These are phyloP conservation scores for Madurella fahalii DNA, from an alignment of 2,329 filamentous ascomycete genomes.

Conservation along the genomic window DNA sequence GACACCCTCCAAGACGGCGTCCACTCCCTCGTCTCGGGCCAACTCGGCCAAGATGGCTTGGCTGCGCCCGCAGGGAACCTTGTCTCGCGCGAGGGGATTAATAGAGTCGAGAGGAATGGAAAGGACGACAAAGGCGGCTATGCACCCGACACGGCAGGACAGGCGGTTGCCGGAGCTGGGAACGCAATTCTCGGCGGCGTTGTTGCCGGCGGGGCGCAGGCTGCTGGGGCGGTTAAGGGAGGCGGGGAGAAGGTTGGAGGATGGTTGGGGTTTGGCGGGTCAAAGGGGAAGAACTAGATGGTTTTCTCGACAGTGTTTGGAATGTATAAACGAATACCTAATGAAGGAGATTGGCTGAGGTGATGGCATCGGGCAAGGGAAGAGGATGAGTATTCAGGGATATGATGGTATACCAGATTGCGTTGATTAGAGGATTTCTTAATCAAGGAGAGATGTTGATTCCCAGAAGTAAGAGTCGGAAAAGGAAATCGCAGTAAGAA, in stretches of 20 bases:
- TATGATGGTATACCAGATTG: too few relatives aligned
- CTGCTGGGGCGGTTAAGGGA: neutral
- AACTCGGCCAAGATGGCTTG: slow-evolving; percentile 65
- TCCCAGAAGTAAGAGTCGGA: too few relatives aligned
- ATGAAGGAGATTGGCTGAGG: too few relatives aligned
- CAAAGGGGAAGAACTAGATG: neutral
- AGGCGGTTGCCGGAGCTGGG: slow-evolving; percentile 6
- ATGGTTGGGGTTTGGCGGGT: slow-evolving; percentile 5
- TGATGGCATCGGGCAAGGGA: too few relatives aligned
- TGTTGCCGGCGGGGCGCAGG: neutral
- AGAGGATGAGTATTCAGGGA: too few relatives aligned
- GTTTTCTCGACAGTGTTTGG: neutral
- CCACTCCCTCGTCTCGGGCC: slow-evolving; percentile 57
- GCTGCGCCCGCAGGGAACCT: slow-evolving; percentile 61
- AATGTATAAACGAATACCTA: neutral
- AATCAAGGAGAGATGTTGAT: too few relatives aligned
- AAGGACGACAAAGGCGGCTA: slow-evolving; percentile 58
- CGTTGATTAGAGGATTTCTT: too few relatives aligned
- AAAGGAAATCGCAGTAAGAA: too few relatives aligned
- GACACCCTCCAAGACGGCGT: slow-evolving; percentile 66
- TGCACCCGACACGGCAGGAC: slow-evolving; percentile 18
- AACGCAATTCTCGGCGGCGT: neutral
- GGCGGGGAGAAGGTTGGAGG: neutral
- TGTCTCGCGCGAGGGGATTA: slow-evolving; percentile 60
- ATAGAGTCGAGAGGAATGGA: slow-evolving; percentile 59